Conservation (phyloP, 768 basidiomycete genomes). For the Auricularia sp. region DNA sequence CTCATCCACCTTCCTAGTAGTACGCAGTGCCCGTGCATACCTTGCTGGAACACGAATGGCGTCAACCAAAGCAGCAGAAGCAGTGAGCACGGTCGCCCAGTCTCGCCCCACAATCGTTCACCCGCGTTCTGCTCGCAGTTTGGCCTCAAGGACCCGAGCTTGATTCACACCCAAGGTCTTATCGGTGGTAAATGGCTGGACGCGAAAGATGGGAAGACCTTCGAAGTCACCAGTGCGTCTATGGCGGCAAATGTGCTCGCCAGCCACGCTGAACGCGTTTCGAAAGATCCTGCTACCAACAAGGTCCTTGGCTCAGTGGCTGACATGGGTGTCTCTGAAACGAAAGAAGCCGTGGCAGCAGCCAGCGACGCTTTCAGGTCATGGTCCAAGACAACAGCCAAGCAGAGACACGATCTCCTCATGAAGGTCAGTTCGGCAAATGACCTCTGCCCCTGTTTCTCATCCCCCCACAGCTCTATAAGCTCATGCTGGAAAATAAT, state of each 20-base stretch:
- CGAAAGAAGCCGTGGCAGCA: constrained; percentile 72
- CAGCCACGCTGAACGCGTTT: neutral
- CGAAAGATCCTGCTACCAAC: constrained; percentile 75
- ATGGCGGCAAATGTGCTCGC: neutral
- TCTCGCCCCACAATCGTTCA: neutral
- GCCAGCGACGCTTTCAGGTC: constrained; percentile 71
- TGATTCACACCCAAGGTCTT: constrained; percentile 66
- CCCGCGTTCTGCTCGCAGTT: constrained; percentile 12
- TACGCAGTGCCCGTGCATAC: neutral
- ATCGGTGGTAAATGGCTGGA: constrained; percentile 84
- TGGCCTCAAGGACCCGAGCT: constrained; percentile 56
- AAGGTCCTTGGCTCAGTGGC: constrained; percentile 77
- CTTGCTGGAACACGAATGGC: neutral
- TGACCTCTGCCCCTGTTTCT: neutral
- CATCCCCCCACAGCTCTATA: constrained; percentile 32
- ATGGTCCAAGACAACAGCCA: constrained; percentile 83
- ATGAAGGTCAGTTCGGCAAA: constrained; percentile 31
- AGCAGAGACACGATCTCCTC: constrained; percentile 78
- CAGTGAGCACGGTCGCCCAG: neutral
- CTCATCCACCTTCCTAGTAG: neutral
- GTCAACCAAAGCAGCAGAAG: neutral
- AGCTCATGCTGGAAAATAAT: constrained; percentile 68
- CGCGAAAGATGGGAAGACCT: constrained; percentile 59
- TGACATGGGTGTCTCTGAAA: constrained; percentile 81
- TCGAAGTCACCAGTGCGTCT: constrained; percentile 65